Conservation (phyloP, 2,329 filamentous ascomycete species). For the Nothomitra cinnamomea region DNA sequence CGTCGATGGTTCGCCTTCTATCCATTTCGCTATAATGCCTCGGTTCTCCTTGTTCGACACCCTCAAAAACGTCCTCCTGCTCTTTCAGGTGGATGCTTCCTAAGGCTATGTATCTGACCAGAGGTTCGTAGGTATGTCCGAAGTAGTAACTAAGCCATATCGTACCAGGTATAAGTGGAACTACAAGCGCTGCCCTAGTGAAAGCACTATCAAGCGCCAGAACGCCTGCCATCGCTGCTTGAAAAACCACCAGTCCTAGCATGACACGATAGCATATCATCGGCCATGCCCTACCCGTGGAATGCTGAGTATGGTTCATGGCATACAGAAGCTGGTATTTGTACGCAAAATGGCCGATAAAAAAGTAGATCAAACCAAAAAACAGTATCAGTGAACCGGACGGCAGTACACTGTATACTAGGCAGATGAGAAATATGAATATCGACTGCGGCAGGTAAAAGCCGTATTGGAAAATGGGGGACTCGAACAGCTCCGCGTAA, state of each 20-base stretch:
- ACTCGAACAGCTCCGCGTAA: conserved; percentile 62
- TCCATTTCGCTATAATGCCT: conserved; percentile 18
- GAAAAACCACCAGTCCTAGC: conserved; percentile 72
- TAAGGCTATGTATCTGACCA: conserved; percentile 85
- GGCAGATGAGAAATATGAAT: conserved; percentile 83
- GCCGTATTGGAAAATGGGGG: conserved; percentile 83
- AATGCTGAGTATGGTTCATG: conserved; percentile 93
- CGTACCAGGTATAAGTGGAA: conserved; percentile 63
- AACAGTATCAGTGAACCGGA: conserved; percentile 67
- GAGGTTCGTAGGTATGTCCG: conserved; percentile 61
- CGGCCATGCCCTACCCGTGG: conserved; percentile 84
- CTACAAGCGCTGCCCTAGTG: conserved; percentile 51
- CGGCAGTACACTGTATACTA: conserved; percentile 80
- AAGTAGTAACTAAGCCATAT: conserved; percentile 85
- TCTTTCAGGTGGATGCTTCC: conserved; percentile 49
- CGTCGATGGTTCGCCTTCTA: conserved; percentile 48
- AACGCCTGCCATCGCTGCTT: conserved; percentile 78
- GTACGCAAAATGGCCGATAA: conserved; percentile 74
- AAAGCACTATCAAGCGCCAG: conserved; percentile 61
- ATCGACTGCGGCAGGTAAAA: conserved; percentile 90
- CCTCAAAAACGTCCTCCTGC: conserved; percentile 22
- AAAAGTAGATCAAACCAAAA: conserved; percentile 69
- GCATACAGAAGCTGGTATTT: conserved; percentile 96
- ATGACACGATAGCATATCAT: conserved; percentile 92
- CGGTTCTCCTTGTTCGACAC: conserved; percentile 14